phyloP scores from a whole-genome alignment of 169 alveolate species.

The Cryptosporidium bovis region DNA sequence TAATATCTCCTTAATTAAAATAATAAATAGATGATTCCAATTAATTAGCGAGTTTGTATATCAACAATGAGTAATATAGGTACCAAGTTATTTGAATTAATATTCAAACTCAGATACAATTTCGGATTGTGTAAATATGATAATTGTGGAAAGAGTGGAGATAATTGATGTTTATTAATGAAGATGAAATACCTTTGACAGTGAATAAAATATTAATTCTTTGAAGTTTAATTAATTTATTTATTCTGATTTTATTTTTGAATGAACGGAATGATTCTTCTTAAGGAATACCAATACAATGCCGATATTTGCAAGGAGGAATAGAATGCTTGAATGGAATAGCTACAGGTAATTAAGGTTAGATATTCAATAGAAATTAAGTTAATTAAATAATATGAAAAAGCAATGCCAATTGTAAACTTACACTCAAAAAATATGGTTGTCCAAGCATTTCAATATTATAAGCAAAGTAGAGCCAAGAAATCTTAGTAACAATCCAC shows the following conservation, averaged over 20 bases:
- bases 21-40: constrained; percentile 35
- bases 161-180: no score
- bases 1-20: constrained; percentile 73
- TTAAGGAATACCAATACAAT: constrained; percentile 60
- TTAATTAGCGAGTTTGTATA: constrained; percentile 57
- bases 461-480: constrained; percentile 80
- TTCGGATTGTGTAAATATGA: no score
- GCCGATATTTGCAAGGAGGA: constrained; percentile 77
- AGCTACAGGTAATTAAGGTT: constrained; percentile 60
- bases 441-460: constrained; percentile 78
- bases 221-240: background rate
- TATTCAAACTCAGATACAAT: no score
- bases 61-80: constrained; percentile 69
- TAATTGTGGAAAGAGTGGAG: no score
- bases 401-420: constrained; percentile 9
- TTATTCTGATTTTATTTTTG: constrained; percentile 28
- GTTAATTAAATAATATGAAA: background rate
- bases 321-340: constrained; percentile 77
- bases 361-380: background rate
- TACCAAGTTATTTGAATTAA: no score
- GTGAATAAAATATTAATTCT: no score
- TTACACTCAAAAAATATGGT: constrained; percentile 76
- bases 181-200: no score
- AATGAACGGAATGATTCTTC: constrained; percentile 27
- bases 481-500: constrained; percentile 79